A percentile compares a stretch with the other conserved stretches of the same genome.
Evolutionary conservation across 2,329 filamentous ascomycete species (phyloP).

Genomic region (Neopestalotiopsis clavispora): DNA sequence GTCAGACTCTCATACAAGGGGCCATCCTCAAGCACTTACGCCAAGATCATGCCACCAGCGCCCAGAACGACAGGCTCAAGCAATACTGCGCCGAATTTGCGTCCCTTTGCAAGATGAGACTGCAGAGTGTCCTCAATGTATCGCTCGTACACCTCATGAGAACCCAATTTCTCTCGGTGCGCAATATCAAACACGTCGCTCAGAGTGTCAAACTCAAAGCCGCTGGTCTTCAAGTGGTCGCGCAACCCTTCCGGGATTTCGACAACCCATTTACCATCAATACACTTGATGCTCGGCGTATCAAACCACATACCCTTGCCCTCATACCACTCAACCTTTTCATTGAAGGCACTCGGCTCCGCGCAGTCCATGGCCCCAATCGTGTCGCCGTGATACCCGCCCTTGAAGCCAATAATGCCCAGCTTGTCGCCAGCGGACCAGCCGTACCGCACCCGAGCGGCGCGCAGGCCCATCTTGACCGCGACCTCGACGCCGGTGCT

Average conservation of each 20-base stretch:
- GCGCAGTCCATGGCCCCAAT: constrained; percentile 88
- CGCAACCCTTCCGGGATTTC: constrained; percentile 56
- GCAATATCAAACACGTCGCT: constrained; percentile 65
- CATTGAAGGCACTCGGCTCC: constrained; percentile 78
- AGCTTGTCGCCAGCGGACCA: constrained; percentile 65
- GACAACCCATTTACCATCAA: constrained; percentile 69
- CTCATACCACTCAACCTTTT: constrained; percentile 85
- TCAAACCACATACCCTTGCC: constrained; percentile 83
- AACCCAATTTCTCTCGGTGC: constrained; percentile 46
- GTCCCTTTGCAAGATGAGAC: constrained; percentile 57
- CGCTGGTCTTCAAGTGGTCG: constrained; percentile 45
- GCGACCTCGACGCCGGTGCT: constrained; percentile 86
- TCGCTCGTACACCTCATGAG: constrained; percentile 57
- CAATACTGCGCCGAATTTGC: constrained; percentile 76
- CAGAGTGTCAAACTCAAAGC: constrained; percentile 52
- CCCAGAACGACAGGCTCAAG: constrained; percentile 83
- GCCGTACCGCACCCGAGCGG: constrained; percentile 68
- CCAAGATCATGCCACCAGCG: constrained; percentile 83
- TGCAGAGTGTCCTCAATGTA: constrained; percentile 64
- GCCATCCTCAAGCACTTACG: too few species aligned
- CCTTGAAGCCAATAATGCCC: constrained; percentile 75
- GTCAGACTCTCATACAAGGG: too few species aligned
- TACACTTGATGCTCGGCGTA: constrained; percentile 73
- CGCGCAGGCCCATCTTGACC: constrained; percentile 82
- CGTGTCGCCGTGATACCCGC: constrained; percentile 86